Percentiles rank a stretch among this genome's conserved stretches.
Conservation (phyloP, 257 asterid genomes). For the Fraxinus excelsior region DNA sequence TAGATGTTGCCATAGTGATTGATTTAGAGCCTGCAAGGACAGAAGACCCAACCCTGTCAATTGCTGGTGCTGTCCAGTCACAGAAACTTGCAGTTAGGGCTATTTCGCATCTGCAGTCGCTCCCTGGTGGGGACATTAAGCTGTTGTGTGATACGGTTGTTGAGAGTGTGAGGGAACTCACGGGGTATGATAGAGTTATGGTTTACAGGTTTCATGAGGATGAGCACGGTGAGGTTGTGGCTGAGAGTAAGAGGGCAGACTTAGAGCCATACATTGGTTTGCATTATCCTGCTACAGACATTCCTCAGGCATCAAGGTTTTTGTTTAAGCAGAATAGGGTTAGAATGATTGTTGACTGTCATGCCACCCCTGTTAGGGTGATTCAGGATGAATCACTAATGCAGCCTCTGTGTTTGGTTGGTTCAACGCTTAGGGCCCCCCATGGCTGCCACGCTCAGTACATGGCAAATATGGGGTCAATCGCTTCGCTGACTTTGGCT, state of each 20-base stretch:
- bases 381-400: slow-evolving; percentile 54
- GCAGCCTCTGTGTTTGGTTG: slow-evolving; percentile 70
- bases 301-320: slow-evolving; percentile 70
- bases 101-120: slow-evolving; percentile 77
- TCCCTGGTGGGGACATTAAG: slow-evolving; percentile 80
- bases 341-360: slow-evolving; percentile 65
- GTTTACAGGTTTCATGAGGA: slow-evolving; percentile 87
- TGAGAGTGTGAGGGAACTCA: slow-evolving; percentile 66
- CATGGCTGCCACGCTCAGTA: slow-evolving; percentile 68
- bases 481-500: slow-evolving; percentile 55
- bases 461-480: slow-evolving; percentile 72
- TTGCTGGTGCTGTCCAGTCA: slow-evolving; percentile 86
- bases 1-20: slow-evolving; percentile 81
- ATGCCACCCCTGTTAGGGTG: slow-evolving; percentile 47
- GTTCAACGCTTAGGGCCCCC: slow-evolving; percentile 65
- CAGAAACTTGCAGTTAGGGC: slow-evolving; percentile 85
- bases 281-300: slow-evolving; percentile 65
- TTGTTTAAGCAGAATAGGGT: slow-evolving; percentile 68
- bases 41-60: slow-evolving; percentile 74
- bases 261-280: slow-evolving; percentile 61
- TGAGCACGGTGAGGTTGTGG: slow-evolving; percentile 71
- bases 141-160: slow-evolving; percentile 76
- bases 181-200: slow-evolving; percentile 83
- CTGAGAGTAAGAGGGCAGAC: slow-evolving; percentile 61
- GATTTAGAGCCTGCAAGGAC: slow-evolving; percentile 84